Evolutionary conservation across 352 stramenopile genomes (phyloP).

Genomic region (Aphanomyces cochlioides): DNA sequence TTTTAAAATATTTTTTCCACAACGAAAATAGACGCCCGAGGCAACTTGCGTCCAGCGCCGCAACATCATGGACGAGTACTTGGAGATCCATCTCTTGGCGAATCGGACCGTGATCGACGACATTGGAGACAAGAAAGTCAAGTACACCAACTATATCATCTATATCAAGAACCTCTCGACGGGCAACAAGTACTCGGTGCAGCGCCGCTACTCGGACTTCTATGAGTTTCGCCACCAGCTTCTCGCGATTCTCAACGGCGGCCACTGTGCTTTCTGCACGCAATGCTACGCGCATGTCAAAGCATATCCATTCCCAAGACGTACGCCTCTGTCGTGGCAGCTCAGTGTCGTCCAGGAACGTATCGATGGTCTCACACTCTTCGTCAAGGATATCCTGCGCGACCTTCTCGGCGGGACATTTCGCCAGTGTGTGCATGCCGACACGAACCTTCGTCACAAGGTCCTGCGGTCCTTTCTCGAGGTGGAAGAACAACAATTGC

Average conservation of each 20-base stretch:
- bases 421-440: conserved; percentile 59
- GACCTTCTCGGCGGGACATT: conserved; percentile 72
- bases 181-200: conserved; percentile 68
- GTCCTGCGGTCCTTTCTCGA: conserved; percentile 75
- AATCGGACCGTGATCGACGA: conserved; percentile 27
- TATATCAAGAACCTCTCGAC: conserved; percentile 72
- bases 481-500: conserved; percentile 50
- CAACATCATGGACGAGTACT: conserved; percentile 20
- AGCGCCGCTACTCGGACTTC: conserved; percentile 82
- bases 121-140: conserved; percentile 41
- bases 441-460: conserved; percentile 62
- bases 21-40: too few species aligned
- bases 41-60: too few species aligned
- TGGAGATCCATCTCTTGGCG: conserved; percentile 23
- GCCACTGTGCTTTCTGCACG: conserved; percentile 65
- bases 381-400: conserved; percentile 42
- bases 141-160: conserved; percentile 84
- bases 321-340: conserved; percentile 58
- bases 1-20: too few species aligned
- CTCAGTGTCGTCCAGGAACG: conserved; percentile 72
- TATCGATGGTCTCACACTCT: conserved; percentile 77
- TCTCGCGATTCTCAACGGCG: conserved; percentile 73
- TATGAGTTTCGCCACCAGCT: conserved; percentile 81
- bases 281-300: conserved; percentile 62
- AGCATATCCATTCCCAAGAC: conserved; percentile 72